Base-by-base conservation (phyloP, 257 asterid genomes). In the Cynanchum wilfordii region DNA sequence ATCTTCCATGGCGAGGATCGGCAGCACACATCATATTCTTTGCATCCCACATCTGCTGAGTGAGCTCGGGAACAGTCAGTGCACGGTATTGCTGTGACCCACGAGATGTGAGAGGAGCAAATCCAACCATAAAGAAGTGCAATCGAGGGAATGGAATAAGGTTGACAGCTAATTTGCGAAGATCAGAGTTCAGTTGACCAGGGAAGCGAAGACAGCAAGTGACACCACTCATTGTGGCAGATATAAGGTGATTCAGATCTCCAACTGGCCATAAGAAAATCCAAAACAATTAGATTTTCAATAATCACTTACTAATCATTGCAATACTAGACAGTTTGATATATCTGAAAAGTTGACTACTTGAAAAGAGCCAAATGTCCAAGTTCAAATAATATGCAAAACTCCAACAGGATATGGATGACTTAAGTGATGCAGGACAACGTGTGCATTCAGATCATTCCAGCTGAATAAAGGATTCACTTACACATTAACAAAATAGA, bases 181-280 rank as follows among this genome's bases (percentile, higher is more conserved):
- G 86, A 80, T 90, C 96, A 44, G 96, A 88, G 64, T 90, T 90
- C 73, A 88, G 96, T 73, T 90, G 96, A 52, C 96, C 96, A 40
- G 95, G 96, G 84, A 90, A 90, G 38, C 92, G 89, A 27, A 90
- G 87, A 77, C 95, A 90, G 84, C 95, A 88, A 13, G 96, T 89
- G n/a, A 86, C 91, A 66, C 96, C 96, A 69, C 96, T 87, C 96
- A 86, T 89, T 71, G 93, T 89, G 71, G 96, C 96, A 73, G 91
- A 89, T 22, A 89, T 89, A 77, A 89, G 78, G 79, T 87, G 93
- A 83, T 87, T 87, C 71, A 89, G 83, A 82, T 89, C 96, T 47
- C 91, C 91, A 82, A 89, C 96, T 87, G 89, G 51, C 52, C 33
- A 71, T 66, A 55, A 58, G 15, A 4, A 19, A 19, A 64, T 36